These are phyloP conservation scores for Kluyveromyces aestuarii DNA, from an alignment of 805 yeast species.

Conservation along the genomic window DNA sequence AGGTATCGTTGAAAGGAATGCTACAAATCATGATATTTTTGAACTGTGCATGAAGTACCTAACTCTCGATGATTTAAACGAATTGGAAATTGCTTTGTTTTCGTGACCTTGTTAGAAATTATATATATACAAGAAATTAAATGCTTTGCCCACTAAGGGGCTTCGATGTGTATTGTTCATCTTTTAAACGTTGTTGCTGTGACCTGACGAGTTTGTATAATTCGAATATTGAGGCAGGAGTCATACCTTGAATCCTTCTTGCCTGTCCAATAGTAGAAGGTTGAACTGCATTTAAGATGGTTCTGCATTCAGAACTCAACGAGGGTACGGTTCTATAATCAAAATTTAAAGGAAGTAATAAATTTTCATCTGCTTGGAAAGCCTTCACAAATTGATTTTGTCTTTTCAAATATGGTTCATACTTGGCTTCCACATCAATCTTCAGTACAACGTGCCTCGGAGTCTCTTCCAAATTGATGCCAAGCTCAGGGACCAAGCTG, in stretches of 20 bases:
- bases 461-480: conserved; percentile 19
- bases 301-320: conserved; percentile 69
- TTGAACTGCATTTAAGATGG: conserved; percentile 57
- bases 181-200: conserved; percentile 17
- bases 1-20: conserved; percentile 7
- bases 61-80: conserved; percentile 18
- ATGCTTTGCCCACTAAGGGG: neutral
- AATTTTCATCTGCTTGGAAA: conserved; percentile 72
- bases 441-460: conserved; percentile 45
- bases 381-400: conserved; percentile 67
- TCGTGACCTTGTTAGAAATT: neutral
- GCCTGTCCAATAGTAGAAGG: conserved; percentile 95
- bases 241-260: conserved; percentile 85
- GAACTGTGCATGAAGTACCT: conserved; percentile 19
- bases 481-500: conserved; percentile 31
- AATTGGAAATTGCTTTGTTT: conserved; percentile 16
- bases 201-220: conserved; percentile 45
- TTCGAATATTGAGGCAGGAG: conserved; percentile 87
- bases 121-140: neutral
- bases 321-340: conserved; percentile 53
- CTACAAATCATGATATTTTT: conserved; percentile 17
- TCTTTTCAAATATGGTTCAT: conserved; percentile 67
- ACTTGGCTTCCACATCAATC: conserved; percentile 70
- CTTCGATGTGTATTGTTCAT: conserved; percentile 3
- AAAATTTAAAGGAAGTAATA: conserved; percentile 59